Evolutionary conservation across 371 early-diverging fungal genomes (phyloP), one percentile per base, ranked within the genome.

Genomic region (Chytridium lagenaria): DNA sequence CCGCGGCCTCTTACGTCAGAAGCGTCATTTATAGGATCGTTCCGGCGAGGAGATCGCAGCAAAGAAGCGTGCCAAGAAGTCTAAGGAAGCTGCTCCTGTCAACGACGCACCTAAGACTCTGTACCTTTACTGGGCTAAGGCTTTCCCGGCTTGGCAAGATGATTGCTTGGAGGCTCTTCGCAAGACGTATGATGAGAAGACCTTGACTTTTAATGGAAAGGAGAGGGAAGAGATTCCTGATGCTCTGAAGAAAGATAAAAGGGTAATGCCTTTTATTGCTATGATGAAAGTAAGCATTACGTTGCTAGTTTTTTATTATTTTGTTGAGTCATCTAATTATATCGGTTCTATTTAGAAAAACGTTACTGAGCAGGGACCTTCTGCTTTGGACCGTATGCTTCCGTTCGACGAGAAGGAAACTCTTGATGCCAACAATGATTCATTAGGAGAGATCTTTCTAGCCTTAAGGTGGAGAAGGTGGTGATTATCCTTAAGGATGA

Each of bases 81-180:
- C 26, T 5, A 88, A 88, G 81, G 76, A 78, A 1, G 76, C 75
- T 15, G 77, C 78, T 23, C 81, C 83, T 83, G 81, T 30, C 33
- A 22, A 34, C 1, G 83, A 83, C 33, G 88, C 83, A 63, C 89
- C 89, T 73, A 93, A 92, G 83, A 78, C 87, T 34, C 84, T 95
- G 65, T 90, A 88, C 68, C 81, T 98, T 66, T 90, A 87, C 78
- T 89, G 93, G 66, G 94, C 96, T 19, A 80, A 79, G 69, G 82
- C 87, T 71, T 96, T 93, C 92, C 98, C 99, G 40, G 92, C 90
- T 71, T 98, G 97, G 97, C 98, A 98, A 84, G 92, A 93, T 69
- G 86, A 84, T 1, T 85, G 88, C 38, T 85, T 98, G 50, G 85
- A 80, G 2, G 85, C 91, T 23, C 84, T 96, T 74, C 88, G 89